Base-by-base conservation (phyloP, 441 rosid species). In the Melastoma candidum region DNA sequence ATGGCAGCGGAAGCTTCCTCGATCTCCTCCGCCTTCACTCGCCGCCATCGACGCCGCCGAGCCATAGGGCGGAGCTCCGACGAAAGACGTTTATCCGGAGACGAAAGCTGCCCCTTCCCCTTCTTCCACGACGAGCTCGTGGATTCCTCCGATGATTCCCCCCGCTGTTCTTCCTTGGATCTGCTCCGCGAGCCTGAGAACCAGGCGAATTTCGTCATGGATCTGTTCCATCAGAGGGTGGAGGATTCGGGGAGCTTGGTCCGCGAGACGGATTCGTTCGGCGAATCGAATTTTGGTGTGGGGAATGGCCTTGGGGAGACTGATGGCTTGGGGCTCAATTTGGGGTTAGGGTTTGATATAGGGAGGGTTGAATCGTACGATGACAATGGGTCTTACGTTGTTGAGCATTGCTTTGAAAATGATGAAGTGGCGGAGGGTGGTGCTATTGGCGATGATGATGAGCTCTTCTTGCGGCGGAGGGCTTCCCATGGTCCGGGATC, bases 191-290 rank as follows among this genome's bases (percentile, higher is more conserved):
- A 49, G 57, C 73, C 79, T 29, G 80, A 75, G 69, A 76, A 71
- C 63, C 92, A 75, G 68, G 85, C 78, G 57, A 64, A 71, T 61
- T 85, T 74, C 70, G 79, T 80, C 60, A 77, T 87, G 95, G 96
- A 90, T 82, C 85, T 74, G 64, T 73, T 77, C 49, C 90, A 78
- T 26, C 85, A 85, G 68, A 92, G 85, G n/a, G 88, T 74, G 51
- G 93, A 52, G 17, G 56, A 32, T 44, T 52, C 46, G 24, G 24
- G 56, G 46, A 39, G 17, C 24, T 14, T 24, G 7, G 56, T 11
- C 46, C 8, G 56, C 7, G 70, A 53, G 5, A 44, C 64, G 48
- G 82, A 71, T 55, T 68, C 79, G 22, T 60, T 69, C 29, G 59
- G 27, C 41, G 84, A 74, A 5, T 71, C 75, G 12, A 73, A 59